These are phyloP conservation scores for Mortierella sp. DNA, from an alignment of 371 early-diverging fungal species.

Conservation along the genomic window DNA sequence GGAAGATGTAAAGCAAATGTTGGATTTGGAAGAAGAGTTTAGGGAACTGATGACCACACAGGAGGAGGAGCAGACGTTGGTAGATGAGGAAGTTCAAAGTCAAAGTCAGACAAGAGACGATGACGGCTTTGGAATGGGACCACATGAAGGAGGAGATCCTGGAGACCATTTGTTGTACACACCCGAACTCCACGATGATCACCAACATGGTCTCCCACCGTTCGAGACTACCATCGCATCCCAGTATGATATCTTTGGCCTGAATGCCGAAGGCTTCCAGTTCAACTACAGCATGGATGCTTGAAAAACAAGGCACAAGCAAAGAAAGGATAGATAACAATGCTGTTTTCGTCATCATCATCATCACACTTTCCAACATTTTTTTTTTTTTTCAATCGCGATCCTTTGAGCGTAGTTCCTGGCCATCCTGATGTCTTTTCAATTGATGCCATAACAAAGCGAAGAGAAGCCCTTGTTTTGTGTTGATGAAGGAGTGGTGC, in stretches of 20 bases:
- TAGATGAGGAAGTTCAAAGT: conserved; percentile 9
- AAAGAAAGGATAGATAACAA: no score
- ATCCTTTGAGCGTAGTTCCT: no score
- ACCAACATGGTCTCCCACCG: background rate
- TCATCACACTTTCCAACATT: no score
- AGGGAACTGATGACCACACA: conserved; percentile 38
- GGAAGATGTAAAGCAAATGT: conserved; percentile 46
- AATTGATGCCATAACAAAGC: no score
- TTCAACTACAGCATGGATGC: conserved; percentile 34
- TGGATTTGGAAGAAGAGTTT: conserved; percentile 44
- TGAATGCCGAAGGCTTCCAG: conserved; percentile 36
- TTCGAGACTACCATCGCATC: background rate
- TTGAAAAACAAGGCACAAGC: no score
- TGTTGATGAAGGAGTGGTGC: no score
- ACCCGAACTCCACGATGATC: conserved; percentile 13
- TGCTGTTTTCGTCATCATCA: no score
- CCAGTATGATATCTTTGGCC: conserved; percentile 30
- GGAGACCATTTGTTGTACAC: conserved; percentile 20
- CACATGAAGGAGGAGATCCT: conserved; percentile 1
- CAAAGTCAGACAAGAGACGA: conserved; percentile 10
- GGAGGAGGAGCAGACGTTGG: conserved; percentile 28
- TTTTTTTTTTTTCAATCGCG: no score
- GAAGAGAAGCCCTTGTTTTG: no score
- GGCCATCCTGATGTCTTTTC: no score
- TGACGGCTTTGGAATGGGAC: conserved; percentile 8